Evolutionary conservation across 306 rosid species (phyloP), one percentile per base, ranked within the genome.

Genomic region (Oemleria cerasiformis): DNA sequence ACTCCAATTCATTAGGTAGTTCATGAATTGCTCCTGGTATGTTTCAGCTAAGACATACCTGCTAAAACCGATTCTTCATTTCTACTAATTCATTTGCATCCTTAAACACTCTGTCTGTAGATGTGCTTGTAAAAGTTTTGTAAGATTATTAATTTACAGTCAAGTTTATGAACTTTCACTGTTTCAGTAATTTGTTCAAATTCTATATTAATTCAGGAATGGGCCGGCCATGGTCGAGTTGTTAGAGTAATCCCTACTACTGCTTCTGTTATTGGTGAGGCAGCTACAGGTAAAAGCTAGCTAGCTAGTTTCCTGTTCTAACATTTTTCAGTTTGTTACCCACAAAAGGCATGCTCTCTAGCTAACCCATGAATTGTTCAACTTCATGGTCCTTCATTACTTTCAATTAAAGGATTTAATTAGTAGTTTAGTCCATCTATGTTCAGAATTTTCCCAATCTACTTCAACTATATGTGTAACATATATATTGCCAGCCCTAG

Each of bases 201-300:
- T 13, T 9, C 6, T 57, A 8, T 57, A 57, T 17, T 54, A n/a
- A n/a, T n/a, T n/a, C 63, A 92, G 98, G 96, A 88, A 80, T 92
- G 96, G 96, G 96, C 96, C 1, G 91, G 90, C 49, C 74, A 80
- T 41, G 41, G 77, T 65, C 85, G 92, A 70, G 86, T 92, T 82
- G 77, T 90, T 45, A 84, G 96, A 79, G 96, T 92, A 51, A 86
- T 92, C 88, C 96, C 92, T 48, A 86, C 80, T 66, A 90, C 98
- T 47, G 85, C 98, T 20, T 82, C 96, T 50, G 82, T 92, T 45
- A 92, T 92, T 47, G 88, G 92, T 19, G 80, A 86, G 80, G 96
- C 96, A 49, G 92, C 96, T 40, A 79, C 92, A 74, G 96, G 98
- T 92, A 86, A 25, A n/a, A 57, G 14, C 40, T 57, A 25, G 6